Conservation (phyloP, 2,329 filamentous ascomycete species). For the Aspergillus sojae region DNA sequence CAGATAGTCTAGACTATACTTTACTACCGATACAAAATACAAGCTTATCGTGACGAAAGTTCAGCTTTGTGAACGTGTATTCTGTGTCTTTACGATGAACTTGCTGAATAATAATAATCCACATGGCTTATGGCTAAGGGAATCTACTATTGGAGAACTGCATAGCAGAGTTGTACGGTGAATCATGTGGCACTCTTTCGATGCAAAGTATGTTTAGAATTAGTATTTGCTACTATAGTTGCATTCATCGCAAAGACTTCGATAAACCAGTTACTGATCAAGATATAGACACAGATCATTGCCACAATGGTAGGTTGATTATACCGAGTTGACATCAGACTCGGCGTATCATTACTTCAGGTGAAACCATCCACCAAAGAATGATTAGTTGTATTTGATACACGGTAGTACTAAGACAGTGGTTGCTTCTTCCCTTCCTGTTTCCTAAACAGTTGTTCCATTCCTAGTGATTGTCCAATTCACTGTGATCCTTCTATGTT, state of each 20-base stretch:
- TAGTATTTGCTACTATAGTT: not conserved
- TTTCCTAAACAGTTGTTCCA: not conserved
- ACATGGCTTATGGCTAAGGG: too few relatives aligned
- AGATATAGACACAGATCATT: not conserved
- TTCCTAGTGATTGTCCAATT: slow-evolving; percentile 21
- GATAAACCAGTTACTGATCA: too few relatives aligned
- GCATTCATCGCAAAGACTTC: too few relatives aligned
- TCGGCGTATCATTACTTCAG: not conserved
- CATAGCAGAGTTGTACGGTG: not conserved
- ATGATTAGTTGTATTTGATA: slow-evolving; percentile 11
- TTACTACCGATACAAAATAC: not conserved
- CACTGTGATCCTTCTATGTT: slow-evolving; percentile 28
- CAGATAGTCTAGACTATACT: not conserved
- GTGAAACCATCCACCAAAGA: not conserved
- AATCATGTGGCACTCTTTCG: not conserved
- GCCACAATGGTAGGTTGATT: not conserved
- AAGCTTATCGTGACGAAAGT: not conserved
- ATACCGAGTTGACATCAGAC: not conserved
- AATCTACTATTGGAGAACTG: not conserved
- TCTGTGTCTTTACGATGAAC: too few relatives aligned
- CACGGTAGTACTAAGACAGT: slow-evolving; percentile 13
- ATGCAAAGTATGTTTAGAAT: not conserved
- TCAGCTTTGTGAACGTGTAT: too few relatives aligned
- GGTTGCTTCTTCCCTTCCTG: not conserved
- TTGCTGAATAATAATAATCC: too few relatives aligned